A percentile compares a stretch with the other conserved stretches of the same genome.
These are phyloP conservation scores for Zygotorulaspora danielsina DNA, from an alignment of 805 yeast genomes.

Conservation along the genomic window DNA sequence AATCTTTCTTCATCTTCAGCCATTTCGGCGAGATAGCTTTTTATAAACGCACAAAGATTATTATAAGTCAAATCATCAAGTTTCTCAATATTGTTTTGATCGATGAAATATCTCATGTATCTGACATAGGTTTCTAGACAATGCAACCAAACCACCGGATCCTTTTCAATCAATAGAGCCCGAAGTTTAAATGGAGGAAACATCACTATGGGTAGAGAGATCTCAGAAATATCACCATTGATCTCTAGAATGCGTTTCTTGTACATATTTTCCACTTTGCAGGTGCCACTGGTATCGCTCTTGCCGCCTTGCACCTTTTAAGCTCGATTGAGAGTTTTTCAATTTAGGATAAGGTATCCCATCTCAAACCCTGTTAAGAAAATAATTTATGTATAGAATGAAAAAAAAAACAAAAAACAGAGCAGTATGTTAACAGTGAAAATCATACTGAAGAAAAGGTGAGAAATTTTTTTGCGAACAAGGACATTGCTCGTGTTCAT, in stretches of 20 bases:
- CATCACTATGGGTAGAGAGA: conserved; percentile 55
- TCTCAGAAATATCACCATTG: conserved; percentile 19
- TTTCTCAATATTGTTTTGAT: conserved; percentile 35
- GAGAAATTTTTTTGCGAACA: no score
- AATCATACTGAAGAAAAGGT: no score
- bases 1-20: conserved; percentile 57
- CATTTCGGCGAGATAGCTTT: conserved; percentile 56
- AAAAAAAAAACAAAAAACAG: no score
- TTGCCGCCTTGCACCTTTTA: no score
- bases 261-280: conserved; percentile 11
- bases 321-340: no score
- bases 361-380: no score
- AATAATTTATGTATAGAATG: no score
- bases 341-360: no score
- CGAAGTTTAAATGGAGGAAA: conserved; percentile 73
- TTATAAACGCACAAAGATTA: conserved; percentile 53
- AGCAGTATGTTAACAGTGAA: no score
- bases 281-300: no score
- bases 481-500: no score
- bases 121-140: conserved; percentile 58
- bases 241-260: conserved; percentile 17
- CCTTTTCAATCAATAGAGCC: conserved; percentile 74
- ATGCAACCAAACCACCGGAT: conserved; percentile 81
- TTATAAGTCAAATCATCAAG: conserved; percentile 54
- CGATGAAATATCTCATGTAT: conserved; percentile 46